Evolutionary conservation across 345 rosid species (phyloP), one percentile per base, ranked within the genome.

Genomic region (Excoecaria agallocha): DNA sequence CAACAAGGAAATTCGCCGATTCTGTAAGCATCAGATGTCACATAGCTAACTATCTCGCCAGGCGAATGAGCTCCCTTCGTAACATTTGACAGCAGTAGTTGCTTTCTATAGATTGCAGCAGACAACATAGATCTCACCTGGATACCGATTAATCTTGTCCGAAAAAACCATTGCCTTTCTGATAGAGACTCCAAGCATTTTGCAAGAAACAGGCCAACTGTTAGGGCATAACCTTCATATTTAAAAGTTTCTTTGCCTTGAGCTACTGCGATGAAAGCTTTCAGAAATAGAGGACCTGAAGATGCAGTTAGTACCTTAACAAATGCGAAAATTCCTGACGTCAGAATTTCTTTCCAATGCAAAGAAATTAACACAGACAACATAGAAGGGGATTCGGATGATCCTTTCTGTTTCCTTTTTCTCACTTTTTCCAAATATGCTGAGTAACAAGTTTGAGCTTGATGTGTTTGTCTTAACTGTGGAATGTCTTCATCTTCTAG

Each of bases 101-200:
- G 87, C 83, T 89, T 89, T 70, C 76, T 70, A 72, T 82, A 85
- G 49, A 89, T 80, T 11, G 83, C 85, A 22, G 89, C 90, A 0
- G 82, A 80, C 9, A 85, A 45, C 78, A 82, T 55, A 20, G 93
- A 87, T 77, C 88, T 82, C 11, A 80, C 73, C 55, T 80, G 78
- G 22, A 85, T 68, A 5, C 93, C 90, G 16, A 85, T 74, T 35
- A 84, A 50, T 70, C 86, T 79, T 4, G 86, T 71, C n/a, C 70
- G 50, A 30, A 84, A 89, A 67, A 16, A 66, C 87, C 87, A 87
- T 51, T 89, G 88, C 78, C 93, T 86, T 76, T 80, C 83, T 4
- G 88, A 79, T 24, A 84, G 5, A 12, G 89, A 89, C 64, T 89
- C 88, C 39, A 88, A 62, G 68, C 84, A 77, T 80, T 89, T 89